Base-by-base conservation (phyloP, 1,284 basidiomycete genomes). In the Athelia sp. region DNA sequence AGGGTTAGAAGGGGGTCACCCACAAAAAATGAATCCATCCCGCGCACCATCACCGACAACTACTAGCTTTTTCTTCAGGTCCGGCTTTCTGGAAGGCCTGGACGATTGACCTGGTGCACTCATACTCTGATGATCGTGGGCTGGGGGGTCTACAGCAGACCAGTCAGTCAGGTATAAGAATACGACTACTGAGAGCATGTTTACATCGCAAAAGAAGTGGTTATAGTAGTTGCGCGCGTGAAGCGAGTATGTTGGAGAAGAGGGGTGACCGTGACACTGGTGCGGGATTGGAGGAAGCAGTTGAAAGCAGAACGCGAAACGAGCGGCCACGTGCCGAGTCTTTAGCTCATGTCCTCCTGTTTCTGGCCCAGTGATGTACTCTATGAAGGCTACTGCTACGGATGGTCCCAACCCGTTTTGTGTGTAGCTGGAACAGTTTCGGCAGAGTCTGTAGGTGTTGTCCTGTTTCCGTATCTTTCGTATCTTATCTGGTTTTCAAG, bases 41-140 rank as follows among this genome's bases (percentile, higher is more conserved):
- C 63, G 79, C 72, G 80, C 77, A 83, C 89, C 90, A 66, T 92
- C 90, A 54, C 87, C 87, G 32, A 96, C 92, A 38, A 95, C 92
- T 35, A 96, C 92, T 24, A 96, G 79, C 66, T 96, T 96, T 60
- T 84, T 80, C 73, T 92, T 93, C 54, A 88, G 64, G 65, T 94
- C 92, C 50, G 91, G 90, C 64, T 86, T 71, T 54, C 77, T 73
- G 48, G 67, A 58, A 36, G 66, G 60, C 35, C 56, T 56, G 22
- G 63, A 56, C 4, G 65, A 57, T 45, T 59, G 57, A 22, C 53
- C 51, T 40, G 62, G 24, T 14, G 26, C 26, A 29, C 26, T 29
- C 38, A 31, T 36, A 38, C 40, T 55, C n/a, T 13, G 26, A 29
- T 29, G 26, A 29, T 29, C 26, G 13, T 62, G 62, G 46, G 60